phyloP scores from a whole-genome alignment of 2,329 filamentous ascomycete genomes.

The Coniochaeta sp. region DNA sequence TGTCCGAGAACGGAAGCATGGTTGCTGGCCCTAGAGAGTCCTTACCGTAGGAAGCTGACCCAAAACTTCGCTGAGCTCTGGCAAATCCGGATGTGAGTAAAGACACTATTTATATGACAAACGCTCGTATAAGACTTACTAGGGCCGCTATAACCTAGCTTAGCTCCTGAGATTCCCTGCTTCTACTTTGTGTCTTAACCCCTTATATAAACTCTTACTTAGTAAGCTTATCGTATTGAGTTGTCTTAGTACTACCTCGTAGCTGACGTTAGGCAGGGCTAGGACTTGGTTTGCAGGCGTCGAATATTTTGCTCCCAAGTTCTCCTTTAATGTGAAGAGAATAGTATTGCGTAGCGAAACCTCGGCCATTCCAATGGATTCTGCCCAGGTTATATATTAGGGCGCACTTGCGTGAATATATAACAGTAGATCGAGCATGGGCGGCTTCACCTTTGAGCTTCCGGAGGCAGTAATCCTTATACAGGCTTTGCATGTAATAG shows the following conservation, averaged over 20 bases:
- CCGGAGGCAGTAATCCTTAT: background rate
- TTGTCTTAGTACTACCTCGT: background rate
- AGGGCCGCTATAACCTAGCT: too few relatives aligned
- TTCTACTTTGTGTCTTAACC: background rate
- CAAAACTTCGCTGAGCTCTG: too few relatives aligned
- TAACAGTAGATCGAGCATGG: background rate
- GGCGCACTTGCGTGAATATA: background rate
- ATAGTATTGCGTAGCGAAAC: background rate
- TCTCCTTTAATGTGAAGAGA: background rate
- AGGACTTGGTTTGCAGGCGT: background rate
- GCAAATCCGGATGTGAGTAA: too few relatives aligned
- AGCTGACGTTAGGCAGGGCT: background rate
- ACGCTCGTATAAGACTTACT: too few relatives aligned
- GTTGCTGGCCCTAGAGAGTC: too few relatives aligned
- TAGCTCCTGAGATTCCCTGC: too few relatives aligned
- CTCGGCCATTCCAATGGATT: background rate
- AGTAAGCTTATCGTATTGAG: background rate
- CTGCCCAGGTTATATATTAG: background rate
- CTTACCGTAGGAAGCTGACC: too few relatives aligned
- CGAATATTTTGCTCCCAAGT: background rate
- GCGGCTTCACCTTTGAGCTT: background rate
- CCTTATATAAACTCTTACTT: background rate
- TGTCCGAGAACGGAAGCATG: too few relatives aligned
- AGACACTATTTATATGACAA: too few relatives aligned
- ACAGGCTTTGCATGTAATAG: background rate